Evolutionary conservation across 495 filamentous ascomycete genomes (phyloP).

Genomic region (Aspergillus affinis): DNA sequence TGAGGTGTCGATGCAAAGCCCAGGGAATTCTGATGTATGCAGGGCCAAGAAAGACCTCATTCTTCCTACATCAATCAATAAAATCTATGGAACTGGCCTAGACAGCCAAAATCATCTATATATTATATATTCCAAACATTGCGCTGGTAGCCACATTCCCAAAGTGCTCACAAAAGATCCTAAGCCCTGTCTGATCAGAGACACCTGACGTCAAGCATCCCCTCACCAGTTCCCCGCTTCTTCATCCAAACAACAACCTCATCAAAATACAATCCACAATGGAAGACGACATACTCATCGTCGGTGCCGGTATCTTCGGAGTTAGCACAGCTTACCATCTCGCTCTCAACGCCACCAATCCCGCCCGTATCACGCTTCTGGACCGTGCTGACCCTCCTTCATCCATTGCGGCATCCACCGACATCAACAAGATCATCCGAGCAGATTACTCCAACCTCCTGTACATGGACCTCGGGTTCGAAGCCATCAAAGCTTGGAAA

Average conservation of each 20-base stretch:
- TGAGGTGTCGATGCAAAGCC: too few relatives aligned
- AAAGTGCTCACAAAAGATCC: too few relatives aligned
- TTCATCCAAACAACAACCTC: background rate
- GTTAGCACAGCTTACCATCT: slow-evolving; percentile 45
- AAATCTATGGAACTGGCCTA: too few relatives aligned
- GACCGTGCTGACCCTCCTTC: slow-evolving; percentile 35
- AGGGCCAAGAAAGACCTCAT: too few relatives aligned
- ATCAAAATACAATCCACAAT: slow-evolving; percentile 6
- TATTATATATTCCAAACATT: too few relatives aligned
- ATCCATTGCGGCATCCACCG: slow-evolving; percentile 27
- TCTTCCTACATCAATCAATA: too few relatives aligned
- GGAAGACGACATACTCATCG: slow-evolving; percentile 33
- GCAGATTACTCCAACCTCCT: slow-evolving; percentile 34
- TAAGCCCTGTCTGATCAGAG: too few relatives aligned
- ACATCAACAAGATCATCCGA: slow-evolving; percentile 39
- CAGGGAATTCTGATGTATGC: too few relatives aligned
- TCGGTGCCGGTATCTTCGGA: slow-evolving; percentile 48
- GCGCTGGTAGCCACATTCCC: too few relatives aligned
- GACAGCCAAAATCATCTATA: too few relatives aligned
- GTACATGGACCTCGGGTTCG: slow-evolving; percentile 33
- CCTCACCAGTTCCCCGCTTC: too few relatives aligned
- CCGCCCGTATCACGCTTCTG: slow-evolving; percentile 32
- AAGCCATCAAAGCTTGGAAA: slow-evolving; percentile 33
- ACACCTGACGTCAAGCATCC: too few relatives aligned
- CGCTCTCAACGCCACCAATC: slow-evolving; percentile 19